Evolutionary conservation across 345 rosid species (phyloP), one percentile per base, ranked within the genome.

Genomic region (Citrus medica): DNA sequence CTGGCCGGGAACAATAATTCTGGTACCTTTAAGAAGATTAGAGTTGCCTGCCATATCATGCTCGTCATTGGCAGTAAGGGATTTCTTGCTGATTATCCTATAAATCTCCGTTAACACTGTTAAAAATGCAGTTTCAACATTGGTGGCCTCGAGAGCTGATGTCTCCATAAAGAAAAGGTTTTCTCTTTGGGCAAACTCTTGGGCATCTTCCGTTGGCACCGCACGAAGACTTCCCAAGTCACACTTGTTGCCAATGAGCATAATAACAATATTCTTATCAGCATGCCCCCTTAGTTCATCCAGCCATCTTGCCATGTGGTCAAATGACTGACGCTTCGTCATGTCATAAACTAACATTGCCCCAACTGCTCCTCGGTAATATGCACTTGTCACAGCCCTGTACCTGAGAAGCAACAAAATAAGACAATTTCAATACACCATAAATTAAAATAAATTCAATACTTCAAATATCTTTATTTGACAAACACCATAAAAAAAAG

Each of bases 121-220:
- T 55, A 91, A 76, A 79, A 93, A 93, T 12, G 97, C 94, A 1
- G 93, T 82, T 79, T 91, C 97, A 2, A 93, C 95, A 13, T 93
- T 93, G 13, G 97, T 93, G 48, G 95, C 85, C 83, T 93, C 95
- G 0, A 91, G 91, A 19, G 98, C 93, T 5, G 95, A 93, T 24
- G 98, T 93, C 85, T 93, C 97, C 95, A 89, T 91, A 79, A 90
- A 90, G 89, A 90, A 91, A 28, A 93, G 87, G 79, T 89, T 93
- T 85, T 93, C 97, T 83, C 94, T 85, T 62, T 93, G 94, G 9
- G 95, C 97, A 76, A 93, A 93, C 86, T 93, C 97, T 58, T 93
- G 89, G 1, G 93, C 97, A 5, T 93, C 95, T 79, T 93, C 95
- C 1, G 80, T 80, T 10, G 98, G 98, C 22, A 93, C 95, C 21